These are phyloP conservation scores for Domatiomyces catenatus DNA, from an alignment of 2,329 filamentous ascomycete genomes.

Conservation along the genomic window DNA sequence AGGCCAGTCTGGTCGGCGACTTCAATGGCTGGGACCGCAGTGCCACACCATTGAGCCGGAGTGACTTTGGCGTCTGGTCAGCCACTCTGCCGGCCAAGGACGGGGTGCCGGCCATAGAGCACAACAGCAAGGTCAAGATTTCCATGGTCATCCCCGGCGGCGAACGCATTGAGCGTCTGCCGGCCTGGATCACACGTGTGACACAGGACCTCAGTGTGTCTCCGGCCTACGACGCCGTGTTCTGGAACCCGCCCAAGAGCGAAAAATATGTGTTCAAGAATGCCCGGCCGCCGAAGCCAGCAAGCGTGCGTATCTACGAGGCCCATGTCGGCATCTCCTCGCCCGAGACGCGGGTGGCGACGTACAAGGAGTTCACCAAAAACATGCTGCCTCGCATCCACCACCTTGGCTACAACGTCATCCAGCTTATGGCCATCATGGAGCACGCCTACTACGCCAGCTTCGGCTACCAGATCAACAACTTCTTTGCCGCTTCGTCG, in stretches of 20 bases:
- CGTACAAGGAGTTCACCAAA: constrained; percentile 92
- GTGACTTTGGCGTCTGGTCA: constrained; percentile 75
- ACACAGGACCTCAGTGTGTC: constrained; percentile 85
- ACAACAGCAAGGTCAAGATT: constrained; percentile 95
- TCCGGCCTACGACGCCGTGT: constrained; percentile 82
- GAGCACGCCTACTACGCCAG: constrained; percentile 99
- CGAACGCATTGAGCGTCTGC: constrained; percentile 71
- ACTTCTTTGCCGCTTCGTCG: constrained; percentile 94
- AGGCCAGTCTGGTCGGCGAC: constrained; percentile 79
- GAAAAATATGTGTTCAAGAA: constrained; percentile 79
- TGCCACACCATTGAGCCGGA: constrained; percentile 74
- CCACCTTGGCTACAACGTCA: constrained; percentile 83
- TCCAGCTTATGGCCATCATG: constrained; percentile 98
- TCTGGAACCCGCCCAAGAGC: constrained; percentile 78
- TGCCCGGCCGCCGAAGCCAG: constrained; percentile 62
- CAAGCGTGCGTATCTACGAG: constrained; percentile 85
- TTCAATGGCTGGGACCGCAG: constrained; percentile 87
- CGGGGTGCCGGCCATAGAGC: constrained; percentile 64
- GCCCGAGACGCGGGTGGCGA: constrained; percentile 72
- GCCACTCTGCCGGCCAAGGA: constrained; percentile 58
- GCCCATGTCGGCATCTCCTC: constrained; percentile 97
- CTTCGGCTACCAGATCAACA: constrained; percentile 97
- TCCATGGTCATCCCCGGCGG: constrained; percentile 66
- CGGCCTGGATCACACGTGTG: constrained; percentile 94
- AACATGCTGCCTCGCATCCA: constrained; percentile 87